phyloP scores from a whole-genome alignment of 73 alveolate species.

The Uronychia setigera region DNA sequence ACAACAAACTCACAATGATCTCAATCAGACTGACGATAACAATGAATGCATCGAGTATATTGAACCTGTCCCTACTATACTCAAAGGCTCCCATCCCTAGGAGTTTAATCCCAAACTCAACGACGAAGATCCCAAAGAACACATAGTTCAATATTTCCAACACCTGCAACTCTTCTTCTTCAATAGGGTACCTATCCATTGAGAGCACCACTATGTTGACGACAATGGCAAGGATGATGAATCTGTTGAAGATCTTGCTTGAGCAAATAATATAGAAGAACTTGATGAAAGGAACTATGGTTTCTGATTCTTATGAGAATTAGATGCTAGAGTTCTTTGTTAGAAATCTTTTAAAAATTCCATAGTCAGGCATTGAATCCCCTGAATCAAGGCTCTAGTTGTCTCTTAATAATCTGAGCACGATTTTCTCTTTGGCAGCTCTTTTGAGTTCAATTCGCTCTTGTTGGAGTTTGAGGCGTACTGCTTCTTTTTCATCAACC shows the following conservation, averaged over 20 bases:
- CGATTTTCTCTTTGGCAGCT: too few relatives aligned
- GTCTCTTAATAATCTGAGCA: too few relatives aligned
- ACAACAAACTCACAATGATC: background rate
- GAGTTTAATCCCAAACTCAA: conserved; percentile 19
- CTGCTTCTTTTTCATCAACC: too few relatives aligned
- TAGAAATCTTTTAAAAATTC: background rate
- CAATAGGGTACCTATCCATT: conserved; percentile 31
- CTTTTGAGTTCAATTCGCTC: too few relatives aligned
- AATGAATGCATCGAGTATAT: conserved; percentile 25
- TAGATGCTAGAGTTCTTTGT: background rate
- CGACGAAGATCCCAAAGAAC: conserved; percentile 24
- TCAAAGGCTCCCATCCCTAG: conserved; percentile 31
- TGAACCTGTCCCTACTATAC: conserved; percentile 3
- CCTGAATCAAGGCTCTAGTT: too few relatives aligned
- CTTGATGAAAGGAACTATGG: background rate
- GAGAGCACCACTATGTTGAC: conserved; percentile 20
- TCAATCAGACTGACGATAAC: conserved; percentile 29
- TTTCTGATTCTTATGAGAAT: background rate
- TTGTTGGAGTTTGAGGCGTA: too few relatives aligned
- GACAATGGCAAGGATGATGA: conserved; percentile 62
- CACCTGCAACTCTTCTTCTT: background rate
- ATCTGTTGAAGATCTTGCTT: too few relatives aligned
- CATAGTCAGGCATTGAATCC: too few relatives aligned
- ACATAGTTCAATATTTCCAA: conserved; percentile 4
- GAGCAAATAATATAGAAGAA: too few relatives aligned